Percentiles rank a stretch among this genome's conserved stretches.
Evolutionary conservation across 192 early-diverging fungal species (phyloP).

Genomic region (Physocladia obscura): DNA sequence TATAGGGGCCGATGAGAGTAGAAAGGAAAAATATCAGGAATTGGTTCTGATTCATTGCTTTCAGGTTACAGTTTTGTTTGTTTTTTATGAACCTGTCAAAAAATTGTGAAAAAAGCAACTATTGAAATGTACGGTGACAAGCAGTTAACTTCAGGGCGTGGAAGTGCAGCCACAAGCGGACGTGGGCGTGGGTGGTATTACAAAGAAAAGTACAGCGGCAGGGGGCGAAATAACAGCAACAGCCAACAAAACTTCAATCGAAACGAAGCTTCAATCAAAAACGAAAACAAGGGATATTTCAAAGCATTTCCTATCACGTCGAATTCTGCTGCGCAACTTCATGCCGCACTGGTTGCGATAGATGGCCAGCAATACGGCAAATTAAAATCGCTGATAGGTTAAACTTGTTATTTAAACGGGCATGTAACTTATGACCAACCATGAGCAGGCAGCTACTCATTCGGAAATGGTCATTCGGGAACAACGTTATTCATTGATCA

Average conservation of each 20-base stretch:
- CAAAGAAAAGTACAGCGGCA: conserved; percentile 22
- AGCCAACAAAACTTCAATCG: conserved; percentile 16
- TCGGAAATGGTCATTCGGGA: background rate
- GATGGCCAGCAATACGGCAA: conserved; percentile 22
- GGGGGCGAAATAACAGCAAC: background rate
- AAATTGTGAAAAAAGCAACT: no score
- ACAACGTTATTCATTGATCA: conserved; percentile 24
- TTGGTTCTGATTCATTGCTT: no score
- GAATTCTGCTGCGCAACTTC: background rate
- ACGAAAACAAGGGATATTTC: background rate
- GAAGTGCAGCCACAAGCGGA: no score
- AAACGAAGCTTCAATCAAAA: no score
- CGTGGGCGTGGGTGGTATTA: background rate
- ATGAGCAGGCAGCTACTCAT: background rate
- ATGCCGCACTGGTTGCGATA: conserved; percentile 1
- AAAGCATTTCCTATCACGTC: background rate
- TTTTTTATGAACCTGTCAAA: no score
- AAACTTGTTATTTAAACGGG: background rate
- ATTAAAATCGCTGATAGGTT: conserved; percentile 23
- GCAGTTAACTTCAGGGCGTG: no score
- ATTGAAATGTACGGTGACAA: no score
- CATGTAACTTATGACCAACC: background rate
- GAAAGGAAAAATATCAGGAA: no score
- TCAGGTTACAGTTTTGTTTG: no score
- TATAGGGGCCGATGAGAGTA: no score